Evolutionary conservation across 345 rosid species (phyloP).

Genomic region (Mangifera indica): DNA sequence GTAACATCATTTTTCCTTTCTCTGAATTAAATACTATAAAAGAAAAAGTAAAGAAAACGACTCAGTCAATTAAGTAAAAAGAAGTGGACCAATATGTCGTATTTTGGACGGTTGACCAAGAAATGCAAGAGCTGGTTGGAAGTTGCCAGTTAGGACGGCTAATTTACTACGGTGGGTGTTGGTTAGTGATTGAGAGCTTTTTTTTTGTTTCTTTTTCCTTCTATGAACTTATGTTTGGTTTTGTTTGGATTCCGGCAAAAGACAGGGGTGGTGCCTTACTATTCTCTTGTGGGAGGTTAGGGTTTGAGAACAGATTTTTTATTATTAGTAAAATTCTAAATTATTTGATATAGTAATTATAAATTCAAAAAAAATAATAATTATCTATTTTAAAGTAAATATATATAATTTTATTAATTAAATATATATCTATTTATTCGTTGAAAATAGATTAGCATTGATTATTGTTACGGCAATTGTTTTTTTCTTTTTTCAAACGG

Average conservation of each 20-base stretch:
- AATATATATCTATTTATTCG: too few relatives aligned
- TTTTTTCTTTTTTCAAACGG: background rate
- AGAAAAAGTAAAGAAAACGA: conserved; percentile 15
- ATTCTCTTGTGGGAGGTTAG: too few relatives aligned
- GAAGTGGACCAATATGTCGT: conserved; percentile 45
- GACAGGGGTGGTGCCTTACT: background rate
- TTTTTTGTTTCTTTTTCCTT: too few relatives aligned
- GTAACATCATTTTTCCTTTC: background rate
- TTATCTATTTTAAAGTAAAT: too few relatives aligned
- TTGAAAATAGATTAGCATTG: too few relatives aligned
- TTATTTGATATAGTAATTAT: too few relatives aligned
- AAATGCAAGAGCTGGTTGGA: conserved; percentile 21
- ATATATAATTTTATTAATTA: too few relatives aligned
- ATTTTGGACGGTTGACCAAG: conserved; percentile 48
- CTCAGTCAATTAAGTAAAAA: conserved; percentile 41
- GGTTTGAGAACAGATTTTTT: too few relatives aligned
- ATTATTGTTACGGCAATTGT: too few relatives aligned
- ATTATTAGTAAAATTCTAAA: too few relatives aligned
- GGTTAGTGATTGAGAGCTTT: background rate
- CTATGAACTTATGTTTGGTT: background rate
- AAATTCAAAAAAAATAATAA: too few relatives aligned
- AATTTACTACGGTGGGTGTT: conserved; percentile 20
- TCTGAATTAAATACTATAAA: conserved; percentile 1
- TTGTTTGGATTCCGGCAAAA: conserved; percentile 1
- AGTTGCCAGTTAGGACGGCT: conserved; percentile 33